These are phyloP conservation scores for Teunomyces stri DNA, from an alignment of 805 yeast species.

Conservation along the genomic window DNA sequence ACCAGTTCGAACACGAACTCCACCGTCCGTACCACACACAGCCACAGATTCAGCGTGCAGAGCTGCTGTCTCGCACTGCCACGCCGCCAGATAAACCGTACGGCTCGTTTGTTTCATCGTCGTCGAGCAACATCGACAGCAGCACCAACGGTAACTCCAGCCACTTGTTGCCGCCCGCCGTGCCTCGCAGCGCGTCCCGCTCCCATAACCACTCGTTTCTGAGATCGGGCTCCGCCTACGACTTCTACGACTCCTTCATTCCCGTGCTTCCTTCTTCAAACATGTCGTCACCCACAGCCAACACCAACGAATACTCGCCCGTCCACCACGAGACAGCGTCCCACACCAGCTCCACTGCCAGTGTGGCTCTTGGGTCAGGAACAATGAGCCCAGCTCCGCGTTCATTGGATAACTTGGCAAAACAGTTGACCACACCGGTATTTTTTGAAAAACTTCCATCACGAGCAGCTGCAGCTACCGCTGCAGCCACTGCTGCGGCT, in stretches of 20 bases:
- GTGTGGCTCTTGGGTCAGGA: neutral
- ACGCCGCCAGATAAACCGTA: constrained; percentile 8
- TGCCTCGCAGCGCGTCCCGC: neutral
- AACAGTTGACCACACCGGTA: constrained; percentile 33
- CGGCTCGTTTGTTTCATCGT: constrained; percentile 8
- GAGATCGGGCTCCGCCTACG: constrained; percentile 31
- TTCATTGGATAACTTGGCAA: constrained; percentile 38
- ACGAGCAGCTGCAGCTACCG: constrained; percentile 15
- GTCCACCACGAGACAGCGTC: constrained; percentile 6
- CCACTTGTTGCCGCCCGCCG: constrained; percentile 2
- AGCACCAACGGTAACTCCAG: neutral
- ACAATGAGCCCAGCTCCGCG: constrained; percentile 1
- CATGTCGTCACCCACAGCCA: neutral
- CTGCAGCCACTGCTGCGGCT: neutral
- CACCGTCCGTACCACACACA: constrained; percentile 20
- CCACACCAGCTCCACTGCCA: constrained; percentile 3
- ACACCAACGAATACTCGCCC: constrained; percentile 3
- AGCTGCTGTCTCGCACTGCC: neutral
- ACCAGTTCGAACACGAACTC: constrained; percentile 36
- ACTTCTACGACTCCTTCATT: constrained; percentile 42
- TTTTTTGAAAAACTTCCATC: constrained; percentile 40
- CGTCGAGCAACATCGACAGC: constrained; percentile 5
- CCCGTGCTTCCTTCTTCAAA: constrained; percentile 29
- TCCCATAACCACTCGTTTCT: constrained; percentile 6
- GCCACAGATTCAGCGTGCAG: neutral